Evolutionary conservation across 495 filamentous ascomycete species (phyloP), one percentile per base, ranked within the genome.

Genomic region (Pyrenopolyporus hunteri): DNA sequence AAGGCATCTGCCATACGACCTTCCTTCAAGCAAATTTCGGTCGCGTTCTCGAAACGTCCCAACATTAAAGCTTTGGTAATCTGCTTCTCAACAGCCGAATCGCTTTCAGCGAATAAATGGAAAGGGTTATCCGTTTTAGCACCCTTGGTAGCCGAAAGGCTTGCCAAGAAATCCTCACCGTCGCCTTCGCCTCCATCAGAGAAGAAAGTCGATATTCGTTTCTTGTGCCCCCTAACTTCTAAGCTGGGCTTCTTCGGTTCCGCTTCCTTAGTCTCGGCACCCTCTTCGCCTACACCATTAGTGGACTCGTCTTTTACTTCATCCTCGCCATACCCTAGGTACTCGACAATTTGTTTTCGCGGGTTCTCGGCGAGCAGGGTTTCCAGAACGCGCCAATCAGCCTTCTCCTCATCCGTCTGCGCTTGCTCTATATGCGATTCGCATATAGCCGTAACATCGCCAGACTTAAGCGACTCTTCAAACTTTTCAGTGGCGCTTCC

Each of bases 1-100:
- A 99, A 96, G 32, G 94, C 94, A 76, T 99, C 94, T 0, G 94
- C 92, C 73, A 98, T 85, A 32, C 93, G 84, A 50, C 91, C 85
- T 70, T 97, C 92, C 63, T 89, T 86, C 2, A 99, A 74, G 63
- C 91, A 95, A 50, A 96, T 84, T 58, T 92, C 87, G 47, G 95
- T 87, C 19, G 95, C 94, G 67, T 87, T 88, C 42, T 96, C 91
- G 65, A 98, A 99, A 45, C 92, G 83, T 11, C 94, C 94, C 3
- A 97, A 78, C 68, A 97, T 87, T 43, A 99, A 73, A 10, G 95
- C 87, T 50, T 82, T 87, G 5, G 94, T 99, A 60, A 99, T 93
- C 61, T 82, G 80, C 74, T 89, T 88, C 63, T 99, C 95, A 1
- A 91, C 85, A 33, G 86, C 83, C 13, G 88, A 88, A 66, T 94